Base-by-base conservation (phyloP, 1,139 yeast genomes). In the Hansenula sp. region DNA sequence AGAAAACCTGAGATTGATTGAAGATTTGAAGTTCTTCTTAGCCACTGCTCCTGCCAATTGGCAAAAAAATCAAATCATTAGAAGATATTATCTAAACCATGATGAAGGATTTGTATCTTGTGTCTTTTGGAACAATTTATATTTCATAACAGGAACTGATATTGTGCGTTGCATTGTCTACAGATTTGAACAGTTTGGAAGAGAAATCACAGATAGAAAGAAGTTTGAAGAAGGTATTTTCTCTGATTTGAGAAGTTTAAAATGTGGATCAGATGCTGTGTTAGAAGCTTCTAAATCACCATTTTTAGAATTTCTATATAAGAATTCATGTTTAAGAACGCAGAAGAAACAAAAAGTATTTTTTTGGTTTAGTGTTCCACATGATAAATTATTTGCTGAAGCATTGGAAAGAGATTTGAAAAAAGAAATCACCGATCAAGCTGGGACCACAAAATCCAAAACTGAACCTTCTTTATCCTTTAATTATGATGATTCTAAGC, bases 171-270 rank as follows among this genome's bases (percentile, higher is more conserved):
- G 96, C 62, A 80, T 94, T 43, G 86, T 91, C 24, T 93, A 87
- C 64, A 81, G 94, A 53, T 87, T 93, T 68, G 84, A 84, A 57
- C 93, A 90, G 55, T 88, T 93, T 68, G 99, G 99, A 3, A 72
- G 98, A 46, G 79, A 79, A 52, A 83, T 93, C 39, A 65, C 79
- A 33, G 96, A 93, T 63, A 73, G 95, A 53, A 91, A 93, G 66
- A 93, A 93, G 68, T 93, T 93, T 61, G 99, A 93, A 68, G 99
- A 93, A 67, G 98, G 98, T 33, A 82, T 93, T 42, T 93, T 93
- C 57, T 86, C 96, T 4, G 98, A 93, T 63, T 68, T 93, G 52
- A 75, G 99, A 57, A 83, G 87, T 52, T 72, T 93, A 49, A 93
- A 90, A 65, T 81, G 94, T 62, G 96, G 94, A 19, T 73, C 82